Percentiles rank a stretch among this genome's conserved stretches.
These are phyloP conservation scores for Phascolomyces articulosus DNA, from an alignment of 371 early-diverging fungal genomes.

Conservation along the genomic window DNA sequence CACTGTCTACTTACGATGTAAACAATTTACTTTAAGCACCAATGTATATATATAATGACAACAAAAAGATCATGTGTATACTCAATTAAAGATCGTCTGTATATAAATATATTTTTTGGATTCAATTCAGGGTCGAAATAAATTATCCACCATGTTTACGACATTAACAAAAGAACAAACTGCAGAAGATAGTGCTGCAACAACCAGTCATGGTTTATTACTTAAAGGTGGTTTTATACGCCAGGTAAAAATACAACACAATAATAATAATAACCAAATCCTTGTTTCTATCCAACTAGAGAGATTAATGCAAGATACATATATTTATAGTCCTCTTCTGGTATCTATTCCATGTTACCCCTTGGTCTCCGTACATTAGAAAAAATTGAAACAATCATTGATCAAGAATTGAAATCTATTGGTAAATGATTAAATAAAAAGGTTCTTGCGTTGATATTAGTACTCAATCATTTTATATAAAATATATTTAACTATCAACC, in stretches of 20 bases:
- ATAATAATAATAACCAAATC: no score
- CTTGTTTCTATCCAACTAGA: no score
- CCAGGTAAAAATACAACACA: neutral
- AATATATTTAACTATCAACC: no score
- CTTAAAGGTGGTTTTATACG: constrained; percentile 10
- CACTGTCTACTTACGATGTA: no score
- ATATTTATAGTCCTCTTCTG: constrained; percentile 66
- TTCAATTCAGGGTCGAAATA: constrained; percentile 15
- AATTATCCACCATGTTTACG: constrained; percentile 10
- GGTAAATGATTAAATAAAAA: constrained; percentile 37
- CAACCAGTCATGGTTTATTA: constrained; percentile 5
- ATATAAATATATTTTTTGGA: no score
- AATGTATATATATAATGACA: no score
- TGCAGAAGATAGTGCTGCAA: neutral
- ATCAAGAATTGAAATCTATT: constrained; percentile 76
- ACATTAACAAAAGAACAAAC: constrained; percentile 13
- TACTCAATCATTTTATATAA: neutral
- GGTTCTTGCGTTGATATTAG: no score
- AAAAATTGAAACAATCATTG: constrained; percentile 80
- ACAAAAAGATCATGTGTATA: no score
- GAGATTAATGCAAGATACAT: neutral
- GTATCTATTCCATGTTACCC: constrained; percentile 84
- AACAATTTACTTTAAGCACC: no score
- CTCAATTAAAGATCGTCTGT: no score
- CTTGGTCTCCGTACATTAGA: constrained; percentile 73